Percentiles rank a stretch among this genome's conserved stretches.
phyloP scores from a whole-genome alignment of 345 rosid species.

The Salix koriyanagi region DNA sequence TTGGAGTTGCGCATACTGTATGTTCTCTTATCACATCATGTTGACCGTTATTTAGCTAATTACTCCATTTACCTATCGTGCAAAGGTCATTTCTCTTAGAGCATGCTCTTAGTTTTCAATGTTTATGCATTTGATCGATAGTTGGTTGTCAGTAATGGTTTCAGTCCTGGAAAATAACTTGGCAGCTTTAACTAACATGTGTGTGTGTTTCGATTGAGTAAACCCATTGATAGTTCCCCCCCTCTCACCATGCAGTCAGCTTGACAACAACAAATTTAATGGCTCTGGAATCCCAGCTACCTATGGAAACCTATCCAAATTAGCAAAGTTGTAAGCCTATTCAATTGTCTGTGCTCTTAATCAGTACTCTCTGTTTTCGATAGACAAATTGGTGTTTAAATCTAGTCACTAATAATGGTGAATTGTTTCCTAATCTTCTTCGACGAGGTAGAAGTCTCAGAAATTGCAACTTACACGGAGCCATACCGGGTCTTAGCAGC shows the following conservation, averaged over 20 bases:
- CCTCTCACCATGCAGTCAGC: slow-evolving; percentile 52
- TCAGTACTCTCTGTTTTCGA: too few relatives aligned
- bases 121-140: too few relatives aligned
- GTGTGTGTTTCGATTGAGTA: background rate
- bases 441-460: slow-evolving; percentile 71
- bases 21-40: slow-evolving; percentile 10
- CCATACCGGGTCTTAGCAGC: slow-evolving; percentile 66
- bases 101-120: too few relatives aligned
- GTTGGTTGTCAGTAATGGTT: too few relatives aligned
- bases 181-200: background rate
- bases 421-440: slow-evolving; percentile 13
- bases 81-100: background rate
- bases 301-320: slow-evolving; percentile 50
- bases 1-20: slow-evolving; percentile 69
- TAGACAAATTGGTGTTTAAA: background rate
- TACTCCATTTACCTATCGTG: background rate
- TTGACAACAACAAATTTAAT: slow-evolving; percentile 73
- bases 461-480: slow-evolving; percentile 70
- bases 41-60: background rate
- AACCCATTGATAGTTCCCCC: too few relatives aligned
- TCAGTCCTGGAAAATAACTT: too few relatives aligned
- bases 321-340: slow-evolving; percentile 55
- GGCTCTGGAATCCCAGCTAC: slow-evolving; percentile 63
- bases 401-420: too few relatives aligned
- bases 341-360: too few relatives aligned